These are phyloP conservation scores for Fusarium coicis DNA, from an alignment of 2,329 filamentous ascomycete genomes.

Conservation along the genomic window DNA sequence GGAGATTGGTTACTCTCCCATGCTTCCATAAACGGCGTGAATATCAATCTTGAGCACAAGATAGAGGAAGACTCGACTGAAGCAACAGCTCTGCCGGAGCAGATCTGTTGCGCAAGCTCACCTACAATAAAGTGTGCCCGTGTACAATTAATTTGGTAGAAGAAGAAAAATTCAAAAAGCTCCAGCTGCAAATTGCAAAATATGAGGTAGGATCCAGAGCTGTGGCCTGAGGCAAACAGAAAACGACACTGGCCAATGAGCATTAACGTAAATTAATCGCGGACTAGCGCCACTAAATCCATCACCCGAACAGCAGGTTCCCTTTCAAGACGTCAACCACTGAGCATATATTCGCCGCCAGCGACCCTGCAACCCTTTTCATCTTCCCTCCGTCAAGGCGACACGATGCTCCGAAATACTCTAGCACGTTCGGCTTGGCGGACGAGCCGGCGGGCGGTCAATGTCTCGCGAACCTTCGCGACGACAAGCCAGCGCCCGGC, in stretches of 20 bases:
- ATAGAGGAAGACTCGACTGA: constrained; percentile 77
- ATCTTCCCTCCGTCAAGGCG: constrained; percentile 64
- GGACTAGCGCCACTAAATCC: constrained; percentile 54
- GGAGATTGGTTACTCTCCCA: constrained; percentile 68
- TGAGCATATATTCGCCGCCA: constrained; percentile 52
- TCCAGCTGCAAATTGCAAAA: constrained; percentile 33
- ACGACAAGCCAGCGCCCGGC: constrained; percentile 81
- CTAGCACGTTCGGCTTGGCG: constrained; percentile 76
- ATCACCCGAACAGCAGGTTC: constrained; percentile 52
- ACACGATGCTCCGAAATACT: constrained; percentile 75
- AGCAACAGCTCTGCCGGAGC: constrained; percentile 53
- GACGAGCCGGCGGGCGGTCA: constrained; percentile 67
- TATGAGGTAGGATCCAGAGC: constrained; percentile 17
- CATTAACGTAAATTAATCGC: constrained; percentile 57
- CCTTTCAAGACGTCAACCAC: constrained; percentile 55
- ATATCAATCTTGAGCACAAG: constrained; percentile 72
- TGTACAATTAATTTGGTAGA: constrained; percentile 69
- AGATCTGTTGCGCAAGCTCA: constrained; percentile 65
- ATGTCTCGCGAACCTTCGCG: constrained; percentile 81
- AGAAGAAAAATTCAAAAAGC: constrained; percentile 44
- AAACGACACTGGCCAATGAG: constrained; percentile 53
- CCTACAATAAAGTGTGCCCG: constrained; percentile 78
- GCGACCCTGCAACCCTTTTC: constrained; percentile 51
- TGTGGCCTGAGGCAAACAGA: constrained; percentile 53
- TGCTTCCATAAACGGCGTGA: constrained; percentile 79